These are phyloP conservation scores for Cladorrhinum sp. DNA, from an alignment of 2,329 filamentous ascomycete species.

Conservation along the genomic window DNA sequence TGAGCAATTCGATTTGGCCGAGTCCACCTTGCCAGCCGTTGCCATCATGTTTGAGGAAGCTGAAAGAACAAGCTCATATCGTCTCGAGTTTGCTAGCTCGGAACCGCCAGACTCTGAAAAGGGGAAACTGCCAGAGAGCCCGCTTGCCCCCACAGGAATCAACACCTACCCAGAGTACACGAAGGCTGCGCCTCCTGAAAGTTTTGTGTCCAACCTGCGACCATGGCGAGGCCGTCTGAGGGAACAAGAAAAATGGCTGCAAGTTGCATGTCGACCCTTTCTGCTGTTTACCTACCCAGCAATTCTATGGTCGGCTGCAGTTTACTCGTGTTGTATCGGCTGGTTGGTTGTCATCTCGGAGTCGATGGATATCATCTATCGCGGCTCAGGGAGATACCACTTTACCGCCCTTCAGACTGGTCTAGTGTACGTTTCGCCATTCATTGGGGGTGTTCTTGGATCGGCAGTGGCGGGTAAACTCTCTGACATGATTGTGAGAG, in stretches of 20 bases:
- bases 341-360: slow-evolving; percentile 97
- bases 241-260: slow-evolving; percentile 69
- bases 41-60: not conserved
- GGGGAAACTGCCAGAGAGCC: no score
- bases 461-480: slow-evolving; percentile 86
- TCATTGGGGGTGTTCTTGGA: slow-evolving; percentile 84
- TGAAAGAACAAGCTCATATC: not conserved
- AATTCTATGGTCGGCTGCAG: slow-evolving; percentile 80
- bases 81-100: not conserved
- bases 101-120: not conserved
- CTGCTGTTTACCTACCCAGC: slow-evolving; percentile 83
- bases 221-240: slow-evolving; percentile 76
- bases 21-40: not conserved
- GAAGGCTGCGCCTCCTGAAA: slow-evolving; percentile 34
- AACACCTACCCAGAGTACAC: slow-evolving; percentile 40
- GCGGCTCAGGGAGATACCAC: slow-evolving; percentile 63
- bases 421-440: slow-evolving; percentile 84
- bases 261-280: slow-evolving; percentile 75
- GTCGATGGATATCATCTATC: slow-evolving; percentile 76
- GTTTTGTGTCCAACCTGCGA: slow-evolving; percentile 70
- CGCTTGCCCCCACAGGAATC: no score
- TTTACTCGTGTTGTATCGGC: slow-evolving; percentile 85
- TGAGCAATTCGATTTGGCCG: not conserved
- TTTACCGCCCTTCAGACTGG: slow-evolving; percentile 80
- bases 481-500: slow-evolving; percentile 78